Evolutionary conservation across 768 basidiomycete species (phyloP).

Genomic region (Piloderma croceum): DNA sequence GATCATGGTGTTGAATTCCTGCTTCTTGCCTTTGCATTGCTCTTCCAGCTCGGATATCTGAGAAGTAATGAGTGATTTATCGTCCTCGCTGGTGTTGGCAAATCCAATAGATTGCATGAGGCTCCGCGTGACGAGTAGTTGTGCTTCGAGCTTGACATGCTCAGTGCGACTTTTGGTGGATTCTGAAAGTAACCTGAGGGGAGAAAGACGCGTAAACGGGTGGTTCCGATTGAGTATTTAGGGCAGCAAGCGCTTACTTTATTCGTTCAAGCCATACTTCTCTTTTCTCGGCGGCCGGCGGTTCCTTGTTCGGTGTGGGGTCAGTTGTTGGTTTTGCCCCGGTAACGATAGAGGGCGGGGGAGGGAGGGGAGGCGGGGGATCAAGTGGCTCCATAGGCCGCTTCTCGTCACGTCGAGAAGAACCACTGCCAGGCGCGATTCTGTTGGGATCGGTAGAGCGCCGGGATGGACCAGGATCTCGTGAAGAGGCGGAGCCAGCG

Average conservation of each 20-base stretch:
- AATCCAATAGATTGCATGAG: conserved; percentile 13
- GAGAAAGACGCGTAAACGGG: not conserved
- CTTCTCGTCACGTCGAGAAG: too few species aligned
- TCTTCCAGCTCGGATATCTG: conserved; percentile 17
- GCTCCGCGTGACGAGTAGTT: not conserved
- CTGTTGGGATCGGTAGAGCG: too few species aligned
- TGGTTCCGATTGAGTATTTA: not conserved
- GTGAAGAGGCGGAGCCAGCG: too few species aligned
- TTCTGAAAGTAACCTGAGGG: conserved; percentile 6
- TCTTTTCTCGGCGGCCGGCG: conserved; percentile 13
- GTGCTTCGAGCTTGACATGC: not conserved
- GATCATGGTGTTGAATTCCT: conserved; percentile 13
- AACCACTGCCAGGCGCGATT: too few species aligned
- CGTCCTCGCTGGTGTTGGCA: conserved; percentile 11
- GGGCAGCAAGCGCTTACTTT: conserved; percentile 11
- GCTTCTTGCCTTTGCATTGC: conserved; percentile 16
- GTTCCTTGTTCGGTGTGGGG: too few species aligned
- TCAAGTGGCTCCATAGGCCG: too few species aligned
- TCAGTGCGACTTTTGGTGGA: conserved; percentile 7
- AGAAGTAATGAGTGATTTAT: conserved; percentile 8
- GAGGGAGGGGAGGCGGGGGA: not conserved
- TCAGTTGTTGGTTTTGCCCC: not conserved
- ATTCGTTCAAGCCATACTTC: conserved; percentile 21
- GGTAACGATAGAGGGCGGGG: not conserved
- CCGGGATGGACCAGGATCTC: too few species aligned